Base-by-base conservation (phyloP, 345 rosid genomes). In the Gossypium thurberi region DNA sequence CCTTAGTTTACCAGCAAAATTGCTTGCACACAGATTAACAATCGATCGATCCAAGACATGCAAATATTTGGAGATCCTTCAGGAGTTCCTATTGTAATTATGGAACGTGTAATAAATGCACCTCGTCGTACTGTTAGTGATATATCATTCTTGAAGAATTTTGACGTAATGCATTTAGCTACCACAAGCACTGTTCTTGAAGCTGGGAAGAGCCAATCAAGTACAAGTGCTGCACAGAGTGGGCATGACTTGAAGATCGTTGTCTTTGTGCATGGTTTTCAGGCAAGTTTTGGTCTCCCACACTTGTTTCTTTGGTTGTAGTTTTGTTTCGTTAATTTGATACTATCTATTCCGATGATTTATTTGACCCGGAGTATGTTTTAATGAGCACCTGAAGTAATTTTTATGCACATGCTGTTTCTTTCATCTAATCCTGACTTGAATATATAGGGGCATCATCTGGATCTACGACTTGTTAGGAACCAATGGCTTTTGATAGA, bases 401-500 rank as follows among this genome's bases (percentile, higher is more conserved):
- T 47, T 23, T 66, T 66, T 47, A 23, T 47, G 13, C 70, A 47
- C 59, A 5, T 28, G 10, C 6, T 6, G 21, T 20, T 10, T 56
- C 59, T 20, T 55, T 13, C 7, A 43, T 40, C 62, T 73, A 73
- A 51, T 63, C 33, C 28, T 2, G 43, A 64, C 23, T 33, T 64
- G 60, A 71, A 71, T 46, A 44, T 58, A 68, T 71, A 92, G 98
- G 99, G 98, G 69, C 96, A 95, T 84, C 98, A 95, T 81, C 89
- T 95, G 83, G 99, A 95, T 85, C 82, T 95, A 58, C 85, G 99
- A 76, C 97, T 91, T 78, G 84, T 92, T 46, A 83, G 98, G 63
- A 95, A 91, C 81, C 98, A 92, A 53, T 95, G 99, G 99, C 97
- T 95, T 77, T 77, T 95, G 86, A 84, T 95, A 75, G 98, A 95